These are phyloP conservation scores for Apiospora arundinis DNA, from an alignment of 2,329 filamentous ascomycete genomes.

Conservation along the genomic window DNA sequence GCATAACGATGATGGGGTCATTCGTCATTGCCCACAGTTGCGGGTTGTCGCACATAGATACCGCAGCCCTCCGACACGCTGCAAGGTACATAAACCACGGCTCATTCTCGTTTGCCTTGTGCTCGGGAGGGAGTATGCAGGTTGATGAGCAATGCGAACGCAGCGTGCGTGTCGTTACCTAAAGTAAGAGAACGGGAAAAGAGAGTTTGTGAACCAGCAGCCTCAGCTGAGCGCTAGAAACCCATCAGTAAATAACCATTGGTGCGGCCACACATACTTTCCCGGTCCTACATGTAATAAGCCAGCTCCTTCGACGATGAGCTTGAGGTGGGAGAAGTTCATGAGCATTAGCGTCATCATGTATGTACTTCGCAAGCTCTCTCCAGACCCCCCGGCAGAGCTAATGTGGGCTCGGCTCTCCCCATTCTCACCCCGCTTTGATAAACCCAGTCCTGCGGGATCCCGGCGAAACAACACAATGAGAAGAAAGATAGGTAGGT, in stretches of 20 bases:
- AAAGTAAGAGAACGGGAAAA: neutral
- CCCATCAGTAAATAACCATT: neutral
- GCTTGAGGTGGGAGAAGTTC: neutral
- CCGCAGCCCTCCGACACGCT: neutral
- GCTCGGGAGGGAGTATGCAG: neutral
- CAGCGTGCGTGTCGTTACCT: neutral
- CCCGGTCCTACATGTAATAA: neutral
- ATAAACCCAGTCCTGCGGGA: conserved; percentile 7
- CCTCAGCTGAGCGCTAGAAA: conserved; percentile 4
- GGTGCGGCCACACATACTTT: neutral
- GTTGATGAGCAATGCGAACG: neutral
- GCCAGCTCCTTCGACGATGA: neutral
- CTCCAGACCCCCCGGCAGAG: conserved; percentile 1
- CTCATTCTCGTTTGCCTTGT: neutral
- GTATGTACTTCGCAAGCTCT: neutral
- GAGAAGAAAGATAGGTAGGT: neutral
- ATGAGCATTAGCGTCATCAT: neutral
- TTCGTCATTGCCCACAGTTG: neutral
- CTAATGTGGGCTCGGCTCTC: conserved; percentile 8
- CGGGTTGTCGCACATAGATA: neutral
- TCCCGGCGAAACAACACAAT: neutral
- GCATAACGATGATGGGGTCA: neutral
- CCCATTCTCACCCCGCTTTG: conserved; percentile 11
- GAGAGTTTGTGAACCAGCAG: neutral
- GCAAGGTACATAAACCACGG: neutral